Evolutionary conservation across 2,329 filamentous ascomycete genomes (phyloP), one percentile per base, ranked within the genome.

Genomic region (Fusarium oligoseptatum): DNA sequence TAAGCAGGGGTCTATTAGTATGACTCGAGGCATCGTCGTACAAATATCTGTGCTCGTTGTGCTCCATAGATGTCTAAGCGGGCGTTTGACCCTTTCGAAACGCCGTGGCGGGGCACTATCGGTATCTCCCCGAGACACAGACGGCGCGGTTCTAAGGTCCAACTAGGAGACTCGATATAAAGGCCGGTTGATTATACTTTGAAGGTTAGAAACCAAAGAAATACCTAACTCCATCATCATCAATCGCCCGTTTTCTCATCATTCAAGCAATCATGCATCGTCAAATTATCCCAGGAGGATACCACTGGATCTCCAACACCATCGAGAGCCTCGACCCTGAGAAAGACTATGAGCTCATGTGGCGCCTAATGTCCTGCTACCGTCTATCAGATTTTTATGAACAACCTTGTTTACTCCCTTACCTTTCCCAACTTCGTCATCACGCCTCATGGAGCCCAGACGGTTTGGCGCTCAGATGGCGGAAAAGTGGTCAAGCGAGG

Each of bases 381-480:
- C 61, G 61, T 15, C 43, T 37, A 5, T 64, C 52, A 2, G 66
- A 68, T n/a, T 68, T 68, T 68, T 29, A 64, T 68, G 52, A 58
- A 68, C 12, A 68, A 64, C 20, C 32, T 68, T 4, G 29, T 48
- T 15, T 68, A 68, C 22, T 57, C 58, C 6, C 27, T 68, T 17
- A 60, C 61, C 2, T 68, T 68, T 41, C 60, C 66, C 24, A 68
- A 68, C 6, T 68, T 68, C 5, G 55, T 64, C n/a, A 56, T 68
- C 22, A 64, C 50, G 12, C 17, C n/a, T 5, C 61, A 58, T 20
- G 66, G 66, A 10, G 66, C 66, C 15, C 39, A 64, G 36, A 36
- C 39, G 2, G 60, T 68, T 8, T 64, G 66, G 66, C 66, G 66
- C 3, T 64, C 55, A 34, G 63, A 69, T 20, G 67, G 67, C 9